A percentile compares a stretch with the other conserved stretches of the same genome.
phyloP scores from a whole-genome alignment of 2,329 filamentous ascomycete species.

The Thielaviopsis populi region DNA sequence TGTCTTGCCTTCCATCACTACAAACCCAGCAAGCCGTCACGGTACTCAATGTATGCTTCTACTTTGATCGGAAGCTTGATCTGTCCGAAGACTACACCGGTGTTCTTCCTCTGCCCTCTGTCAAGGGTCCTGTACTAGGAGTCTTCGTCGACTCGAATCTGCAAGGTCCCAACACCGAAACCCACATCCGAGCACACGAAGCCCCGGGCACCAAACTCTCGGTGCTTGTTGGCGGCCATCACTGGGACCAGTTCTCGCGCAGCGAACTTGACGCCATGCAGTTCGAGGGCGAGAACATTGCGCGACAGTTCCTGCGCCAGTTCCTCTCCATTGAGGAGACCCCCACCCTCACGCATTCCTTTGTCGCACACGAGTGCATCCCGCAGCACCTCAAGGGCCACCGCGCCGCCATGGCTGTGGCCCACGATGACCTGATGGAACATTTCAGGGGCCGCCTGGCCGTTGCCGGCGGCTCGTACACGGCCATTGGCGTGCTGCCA shows the following conservation, averaged over 20 bases:
- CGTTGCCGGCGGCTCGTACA: conserved; percentile 45
- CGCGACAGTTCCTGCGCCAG: conserved; percentile 57
- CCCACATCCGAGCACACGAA: conserved; percentile 22
- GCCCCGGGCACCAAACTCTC: conserved; percentile 68
- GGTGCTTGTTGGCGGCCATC: conserved; percentile 88
- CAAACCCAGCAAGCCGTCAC: conserved; percentile 49
- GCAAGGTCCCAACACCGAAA: conserved; percentile 34
- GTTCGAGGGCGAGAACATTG: conserved; percentile 56
- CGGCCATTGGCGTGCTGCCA: conserved; percentile 35
- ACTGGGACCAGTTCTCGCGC: conserved; percentile 53
- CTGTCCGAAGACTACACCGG: conserved; percentile 60
- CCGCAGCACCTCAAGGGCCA: conserved; percentile 84
- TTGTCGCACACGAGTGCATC: conserved; percentile 55
- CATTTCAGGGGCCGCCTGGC: conserved; percentile 48
- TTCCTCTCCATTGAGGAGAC: conserved; percentile 29
- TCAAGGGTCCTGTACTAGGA: conserved; percentile 69
- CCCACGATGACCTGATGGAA: conserved; percentile 38
- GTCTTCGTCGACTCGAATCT: conserved; percentile 79
- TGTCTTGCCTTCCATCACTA: conserved; percentile 32
- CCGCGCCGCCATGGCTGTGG: conserved; percentile 40
- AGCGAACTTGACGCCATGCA: conserved; percentile 47
- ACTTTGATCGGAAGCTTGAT: conserved; percentile 52
- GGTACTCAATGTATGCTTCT: conserved; percentile 87
- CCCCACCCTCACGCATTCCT: conserved; percentile 45
- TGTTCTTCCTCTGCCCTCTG: conserved; percentile 71